A percentile compares a stretch with the other conserved stretches of the same genome.
phyloP scores from a whole-genome alignment of 108 stramenopile species.

The Cyclotella distinguenda region DNA sequence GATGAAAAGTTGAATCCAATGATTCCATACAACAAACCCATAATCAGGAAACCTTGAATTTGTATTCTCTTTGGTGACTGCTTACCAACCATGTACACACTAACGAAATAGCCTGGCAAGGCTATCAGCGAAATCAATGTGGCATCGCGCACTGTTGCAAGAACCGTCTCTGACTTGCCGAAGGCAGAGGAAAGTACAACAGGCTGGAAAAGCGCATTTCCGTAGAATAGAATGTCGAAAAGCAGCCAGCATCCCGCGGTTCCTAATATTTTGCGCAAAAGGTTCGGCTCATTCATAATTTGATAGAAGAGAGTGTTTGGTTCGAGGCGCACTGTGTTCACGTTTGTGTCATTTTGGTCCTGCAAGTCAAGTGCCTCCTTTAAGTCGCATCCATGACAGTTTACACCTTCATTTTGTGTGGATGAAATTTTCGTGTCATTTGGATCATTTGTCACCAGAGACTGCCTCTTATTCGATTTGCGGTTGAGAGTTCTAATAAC shows the following conservation, averaged over 20 bases:
- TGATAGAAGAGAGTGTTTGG: constrained; percentile 30
- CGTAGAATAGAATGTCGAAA: constrained; percentile 88
- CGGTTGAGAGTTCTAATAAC: constrained; percentile 30
- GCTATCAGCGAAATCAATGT: constrained; percentile 45
- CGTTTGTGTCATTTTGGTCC: background rate
- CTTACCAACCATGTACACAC: constrained; percentile 62
- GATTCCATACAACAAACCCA: constrained; percentile 65
- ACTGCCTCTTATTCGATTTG: too few relatives aligned
- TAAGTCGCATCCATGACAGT: constrained; percentile 10
- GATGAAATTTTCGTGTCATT: too few relatives aligned
- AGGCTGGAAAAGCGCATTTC: constrained; percentile 86
- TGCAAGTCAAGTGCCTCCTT: too few relatives aligned
- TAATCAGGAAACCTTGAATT: constrained; percentile 80
- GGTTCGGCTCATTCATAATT: constrained; percentile 58
- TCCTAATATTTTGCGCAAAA: constrained; percentile 66
- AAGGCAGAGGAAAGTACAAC: constrained; percentile 83
- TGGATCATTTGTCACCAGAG: too few relatives aligned
- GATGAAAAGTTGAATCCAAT: constrained; percentile 68
- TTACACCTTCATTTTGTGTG: background rate
- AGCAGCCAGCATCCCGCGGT: constrained; percentile 86
- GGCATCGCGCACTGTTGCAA: constrained; percentile 39
- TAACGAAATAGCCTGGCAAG: constrained; percentile 66
- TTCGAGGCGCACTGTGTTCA: constrained; percentile 13
- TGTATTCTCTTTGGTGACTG: constrained; percentile 82
- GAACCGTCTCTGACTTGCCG: constrained; percentile 53